Evolutionary conservation across 305 asterid genomes (phyloP), one percentile per base, ranked within the genome.

Genomic region (Solanum hybrid): DNA sequence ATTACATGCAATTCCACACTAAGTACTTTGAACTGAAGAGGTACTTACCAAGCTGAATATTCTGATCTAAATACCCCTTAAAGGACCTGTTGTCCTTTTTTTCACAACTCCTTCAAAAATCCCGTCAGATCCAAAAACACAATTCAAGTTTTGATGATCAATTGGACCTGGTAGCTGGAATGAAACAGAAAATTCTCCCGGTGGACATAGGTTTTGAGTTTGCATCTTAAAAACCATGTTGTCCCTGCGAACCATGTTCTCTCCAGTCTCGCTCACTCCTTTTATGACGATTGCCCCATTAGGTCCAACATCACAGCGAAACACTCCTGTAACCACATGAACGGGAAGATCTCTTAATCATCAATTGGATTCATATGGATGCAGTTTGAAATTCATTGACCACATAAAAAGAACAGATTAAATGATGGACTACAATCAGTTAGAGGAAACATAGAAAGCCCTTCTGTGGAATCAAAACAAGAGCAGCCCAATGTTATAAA

Each of bases 81-180:
- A 57, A 31, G 77, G 57, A 51, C 26, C 34, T 33, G 29, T 20
- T 79, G 88, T n/a, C 75, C 68, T 91, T 91, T 94, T 94, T 89
- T 91, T 90, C 75, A 92, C 94, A 76, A 92, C 76, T 38, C 93
- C 95, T 90, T 94, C 95, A 72, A 94, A 91, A 90, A 93, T 88
- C 26, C 95, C 95, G 57, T 94, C 94, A 88, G 91, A 73, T 29
- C 94, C 93, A 75, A 92, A 94, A 31, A 88, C 57, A 65, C 92
- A 90, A 33, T 37, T 88, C 34, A 93, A 29, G 68, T 89, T 90
- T 38, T 88, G 90, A 76, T 89, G 88, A 87, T 91, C 94, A 90
- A 92, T 89, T 31, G 95, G 92, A 75, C 93, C 95, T 22, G 95
- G 93, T 27, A 94, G 92, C 91, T 81, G 91, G 90, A 93, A 93